Evolutionary conservation across 495 filamentous ascomycete species (phyloP), one percentile per base, ranked within the genome.

Genomic region (Alectoria sarmentosa): DNA sequence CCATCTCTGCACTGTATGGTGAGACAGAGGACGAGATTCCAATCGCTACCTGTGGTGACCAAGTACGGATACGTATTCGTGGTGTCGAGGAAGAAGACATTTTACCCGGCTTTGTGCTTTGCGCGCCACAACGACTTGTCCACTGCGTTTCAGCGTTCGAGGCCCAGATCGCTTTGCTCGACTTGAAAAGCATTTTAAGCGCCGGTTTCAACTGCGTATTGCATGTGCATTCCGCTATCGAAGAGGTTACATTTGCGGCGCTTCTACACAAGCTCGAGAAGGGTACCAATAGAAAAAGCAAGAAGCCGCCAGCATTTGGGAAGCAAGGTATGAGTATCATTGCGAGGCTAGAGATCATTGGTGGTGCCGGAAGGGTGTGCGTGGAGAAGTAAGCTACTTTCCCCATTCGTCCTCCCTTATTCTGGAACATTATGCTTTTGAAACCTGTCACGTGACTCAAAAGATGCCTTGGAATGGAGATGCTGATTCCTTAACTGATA

Each of bases 31-130:
- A 99, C 59, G 94, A 99, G 72, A 83, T 96, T 42, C 66, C 74
- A 15, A 80, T 80, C 38, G 92, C 87, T 30, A 89, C 88, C 66
- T 96, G 91, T 70, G 94, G 94, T 77, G 94, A 99, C 73, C 94
- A 99, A 77, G 88, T 98, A 56, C 91, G 94, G 26, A 74, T 97
- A 66, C 90, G 94, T 66, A 84, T 98, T 64, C 86, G 92, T 63
- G 94, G 95, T 68, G 87, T 95, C 39, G 94, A 99, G 77, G 94
- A 99, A 78, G 94, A 99, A 78, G 94, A 98, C 67, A 90, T 99
- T 70, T 78, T 91, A 64, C 92, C 93, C n/a, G 94, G 94, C 34
- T 99, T 96, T 77, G 94, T 98, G 39, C 84, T 98, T 21, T 96
- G 94, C 79, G 92, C 90, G 26, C 86, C 89, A 19, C 92, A 92